These are phyloP conservation scores for Podila horticola DNA, from an alignment of 192 early-diverging fungal genomes.

Conservation along the genomic window DNA sequence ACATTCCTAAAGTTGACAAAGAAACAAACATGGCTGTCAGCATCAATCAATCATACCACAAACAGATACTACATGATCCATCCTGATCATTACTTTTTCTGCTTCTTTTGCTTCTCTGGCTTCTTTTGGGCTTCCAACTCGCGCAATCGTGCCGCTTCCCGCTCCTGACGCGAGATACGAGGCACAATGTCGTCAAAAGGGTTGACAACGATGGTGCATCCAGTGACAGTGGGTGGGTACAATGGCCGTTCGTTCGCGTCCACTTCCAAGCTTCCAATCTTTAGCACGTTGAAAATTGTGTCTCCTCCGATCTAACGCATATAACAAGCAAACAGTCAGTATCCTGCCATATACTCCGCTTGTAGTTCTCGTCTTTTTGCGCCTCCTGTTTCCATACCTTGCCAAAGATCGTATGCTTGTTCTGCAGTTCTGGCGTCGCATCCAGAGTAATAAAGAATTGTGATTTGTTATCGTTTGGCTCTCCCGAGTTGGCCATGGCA, in stretches of 20 bases:
- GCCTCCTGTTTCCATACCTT: constrained; percentile 59
- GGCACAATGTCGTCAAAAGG: constrained; percentile 94
- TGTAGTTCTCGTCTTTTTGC: not conserved
- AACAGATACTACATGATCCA: not conserved
- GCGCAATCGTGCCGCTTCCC: constrained; percentile 18
- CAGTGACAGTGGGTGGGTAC: constrained; percentile 75
- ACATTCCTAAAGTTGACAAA: constrained; percentile 62
- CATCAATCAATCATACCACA: too few species aligned
- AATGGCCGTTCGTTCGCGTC: constrained; percentile 85
- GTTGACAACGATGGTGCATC: constrained; percentile 78
- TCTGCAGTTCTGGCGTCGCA: constrained; percentile 82
- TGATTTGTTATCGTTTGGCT: constrained; percentile 79
- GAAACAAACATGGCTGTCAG: not conserved
- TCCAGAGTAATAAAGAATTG: constrained; percentile 98
- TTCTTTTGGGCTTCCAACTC: constrained; percentile 52
- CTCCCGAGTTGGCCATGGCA: constrained; percentile 89
- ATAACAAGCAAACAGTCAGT: not conserved
- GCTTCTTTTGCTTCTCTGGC: constrained; percentile 62
- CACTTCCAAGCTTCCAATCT: constrained; percentile 83
- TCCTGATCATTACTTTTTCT: constrained; percentile 65
- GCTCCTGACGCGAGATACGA: constrained; percentile 61
- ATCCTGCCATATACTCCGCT: not conserved
- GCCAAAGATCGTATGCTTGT: constrained; percentile 94
- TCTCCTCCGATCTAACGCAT: constrained; percentile 79
- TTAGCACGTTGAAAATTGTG: constrained; percentile 91